A percentile compares a stretch with the other conserved stretches of the same genome.
phyloP scores from a whole-genome alignment of 495 filamentous ascomycete species.

The Penicillium bialowiezense region DNA sequence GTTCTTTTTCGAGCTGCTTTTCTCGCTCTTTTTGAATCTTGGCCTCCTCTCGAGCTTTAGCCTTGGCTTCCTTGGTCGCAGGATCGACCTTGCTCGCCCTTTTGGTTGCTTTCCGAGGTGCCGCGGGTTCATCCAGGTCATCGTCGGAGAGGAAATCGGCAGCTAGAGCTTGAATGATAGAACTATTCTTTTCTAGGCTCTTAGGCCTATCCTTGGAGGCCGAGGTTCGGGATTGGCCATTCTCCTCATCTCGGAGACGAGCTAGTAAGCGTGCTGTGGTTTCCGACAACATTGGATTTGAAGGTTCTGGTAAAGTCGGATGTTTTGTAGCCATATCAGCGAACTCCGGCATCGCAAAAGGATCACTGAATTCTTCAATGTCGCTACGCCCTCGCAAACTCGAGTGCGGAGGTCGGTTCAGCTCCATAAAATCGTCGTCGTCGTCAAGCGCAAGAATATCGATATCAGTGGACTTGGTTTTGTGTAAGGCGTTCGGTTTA shows the following conservation, averaged over 20 bases:
- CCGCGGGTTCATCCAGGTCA: slow-evolving; percentile 23
- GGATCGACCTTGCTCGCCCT: slow-evolving; percentile 34
- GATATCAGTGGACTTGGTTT: slow-evolving; percentile 2
- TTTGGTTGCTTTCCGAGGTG: slow-evolving; percentile 19
- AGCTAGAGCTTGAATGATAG: neutral
- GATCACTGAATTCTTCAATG: slow-evolving; percentile 43
- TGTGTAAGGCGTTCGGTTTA: slow-evolving; percentile 1
- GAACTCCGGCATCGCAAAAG: slow-evolving; percentile 26
- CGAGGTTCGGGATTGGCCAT: neutral
- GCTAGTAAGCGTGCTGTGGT: slow-evolving; percentile 42
- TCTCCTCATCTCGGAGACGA: slow-evolving; percentile 16
- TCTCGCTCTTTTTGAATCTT: slow-evolving; percentile 46
- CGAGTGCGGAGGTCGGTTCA: neutral
- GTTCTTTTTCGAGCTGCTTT: slow-evolving; percentile 45
- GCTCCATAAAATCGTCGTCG: slow-evolving; percentile 22
- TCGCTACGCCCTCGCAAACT: slow-evolving; percentile 18
- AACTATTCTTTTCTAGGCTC: slow-evolving; percentile 3
- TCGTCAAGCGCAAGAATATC: slow-evolving; percentile 38
- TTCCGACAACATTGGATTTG: slow-evolving; percentile 27
- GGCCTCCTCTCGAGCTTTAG: slow-evolving; percentile 46
- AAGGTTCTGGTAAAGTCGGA: neutral
- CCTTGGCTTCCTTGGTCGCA: slow-evolving; percentile 53
- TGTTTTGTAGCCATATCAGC: slow-evolving; percentile 24
- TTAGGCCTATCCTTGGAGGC: slow-evolving; percentile 3
- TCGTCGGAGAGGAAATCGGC: slow-evolving; percentile 13